Percentiles rank a stretch among this genome's conserved stretches.
These are phyloP conservation scores for Monascus ruber DNA, from an alignment of 2,329 filamentous ascomycete genomes.

Conservation along the genomic window DNA sequence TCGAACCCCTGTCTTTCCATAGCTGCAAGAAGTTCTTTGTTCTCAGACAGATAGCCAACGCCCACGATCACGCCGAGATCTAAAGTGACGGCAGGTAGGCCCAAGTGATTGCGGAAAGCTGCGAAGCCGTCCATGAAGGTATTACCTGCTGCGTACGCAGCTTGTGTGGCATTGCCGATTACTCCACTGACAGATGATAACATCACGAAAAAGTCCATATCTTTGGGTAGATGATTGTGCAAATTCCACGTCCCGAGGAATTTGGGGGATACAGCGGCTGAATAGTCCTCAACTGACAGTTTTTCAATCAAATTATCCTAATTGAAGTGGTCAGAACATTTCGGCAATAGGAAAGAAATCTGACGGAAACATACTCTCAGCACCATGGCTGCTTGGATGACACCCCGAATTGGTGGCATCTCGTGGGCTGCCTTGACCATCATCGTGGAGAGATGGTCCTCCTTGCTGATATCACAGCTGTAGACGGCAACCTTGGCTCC, in stretches of 20 bases:
- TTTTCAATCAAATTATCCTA: slow-evolving; percentile 23
- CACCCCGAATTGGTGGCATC: slow-evolving; percentile 12
- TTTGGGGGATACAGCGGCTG: slow-evolving; percentile 22
- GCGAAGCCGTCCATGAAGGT: slow-evolving; percentile 26
- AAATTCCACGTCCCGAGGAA: slow-evolving; percentile 18
- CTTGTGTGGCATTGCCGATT: slow-evolving; percentile 35
- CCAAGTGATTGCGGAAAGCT: slow-evolving; percentile 12
- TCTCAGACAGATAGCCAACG: slow-evolving; percentile 15
- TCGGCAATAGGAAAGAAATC: background rate
- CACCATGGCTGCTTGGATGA: slow-evolving; percentile 18
- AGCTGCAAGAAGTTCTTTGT: slow-evolving; percentile 6
- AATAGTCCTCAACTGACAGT: slow-evolving; percentile 23
- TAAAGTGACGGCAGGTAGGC: slow-evolving; percentile 15
- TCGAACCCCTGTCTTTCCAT: slow-evolving; percentile 15
- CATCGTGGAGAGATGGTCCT: slow-evolving; percentile 16
- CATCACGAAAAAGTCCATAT: slow-evolving; percentile 31
- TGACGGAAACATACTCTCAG: slow-evolving; percentile 8
- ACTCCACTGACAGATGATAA: slow-evolving; percentile 30
- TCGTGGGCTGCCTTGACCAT: slow-evolving; percentile 2
- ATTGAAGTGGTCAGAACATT: background rate
- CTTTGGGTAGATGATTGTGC: slow-evolving; percentile 10
- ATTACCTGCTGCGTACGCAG: slow-evolving; percentile 30
- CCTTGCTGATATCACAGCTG: slow-evolving; percentile 21
- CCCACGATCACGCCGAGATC: slow-evolving; percentile 19
- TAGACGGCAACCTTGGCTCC: slow-evolving; percentile 11